phyloP scores from a whole-genome alignment of 495 filamentous ascomycete species.

The Daldinia bambusicola region DNA sequence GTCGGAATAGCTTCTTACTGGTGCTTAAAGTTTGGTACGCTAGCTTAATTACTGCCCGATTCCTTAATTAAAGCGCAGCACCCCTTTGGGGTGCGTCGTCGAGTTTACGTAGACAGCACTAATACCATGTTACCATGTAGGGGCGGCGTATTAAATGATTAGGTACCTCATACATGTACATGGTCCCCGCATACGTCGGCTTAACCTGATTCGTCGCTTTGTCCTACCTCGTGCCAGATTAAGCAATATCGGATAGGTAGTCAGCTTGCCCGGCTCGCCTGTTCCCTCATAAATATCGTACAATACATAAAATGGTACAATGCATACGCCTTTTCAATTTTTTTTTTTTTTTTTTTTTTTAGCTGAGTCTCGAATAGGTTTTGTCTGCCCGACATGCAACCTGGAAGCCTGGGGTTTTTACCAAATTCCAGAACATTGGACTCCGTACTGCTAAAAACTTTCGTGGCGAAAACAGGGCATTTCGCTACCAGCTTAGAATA shows the following conservation, averaged over 20 bases:
- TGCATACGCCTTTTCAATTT: conserved; percentile 11
- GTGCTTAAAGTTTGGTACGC: too few relatives aligned
- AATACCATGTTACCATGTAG: too few relatives aligned
- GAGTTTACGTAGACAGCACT: too few relatives aligned
- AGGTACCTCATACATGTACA: conserved; percentile 5
- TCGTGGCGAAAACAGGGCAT: conserved; percentile 17
- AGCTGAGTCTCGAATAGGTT: conserved; percentile 37
- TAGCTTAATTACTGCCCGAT: too few relatives aligned
- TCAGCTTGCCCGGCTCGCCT: conserved; percentile 17
- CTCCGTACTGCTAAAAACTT: background rate
- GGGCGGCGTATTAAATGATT: too few relatives aligned
- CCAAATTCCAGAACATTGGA: conserved; percentile 35
- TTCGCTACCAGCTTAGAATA: background rate
- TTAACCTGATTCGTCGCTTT: conserved; percentile 45
- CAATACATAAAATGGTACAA: background rate
- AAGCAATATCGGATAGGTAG: conserved; percentile 37
- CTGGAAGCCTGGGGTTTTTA: conserved; percentile 9
- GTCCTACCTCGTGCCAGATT: conserved; percentile 46
- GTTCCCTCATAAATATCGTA: background rate
- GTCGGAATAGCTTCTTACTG: too few relatives aligned
- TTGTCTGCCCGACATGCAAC: conserved; percentile 25
- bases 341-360: background rate
- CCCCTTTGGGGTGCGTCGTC: too few relatives aligned
- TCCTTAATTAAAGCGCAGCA: too few relatives aligned
- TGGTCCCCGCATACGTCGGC: conserved; percentile 3